Evolutionary conservation across 768 basidiomycete species (phyloP).

Genomic region (Suillus tomentosus): DNA sequence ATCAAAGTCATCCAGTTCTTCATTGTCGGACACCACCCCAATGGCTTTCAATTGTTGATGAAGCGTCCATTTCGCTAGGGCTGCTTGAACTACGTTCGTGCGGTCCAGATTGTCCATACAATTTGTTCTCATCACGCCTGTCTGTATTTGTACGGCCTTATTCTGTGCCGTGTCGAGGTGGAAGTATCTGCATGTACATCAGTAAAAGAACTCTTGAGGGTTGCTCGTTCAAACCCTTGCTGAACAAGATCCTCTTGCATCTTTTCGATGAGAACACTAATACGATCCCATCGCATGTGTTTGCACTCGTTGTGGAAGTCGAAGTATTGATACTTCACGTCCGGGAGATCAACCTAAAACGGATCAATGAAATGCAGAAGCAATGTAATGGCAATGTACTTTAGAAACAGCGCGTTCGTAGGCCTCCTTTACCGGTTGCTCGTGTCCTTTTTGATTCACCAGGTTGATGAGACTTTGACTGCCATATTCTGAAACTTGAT

Average conservation of each 20-base stretch:
- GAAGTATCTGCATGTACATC: conserved; percentile 65
- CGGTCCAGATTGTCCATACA: conserved; percentile 98
- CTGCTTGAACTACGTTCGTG: conserved; percentile 94
- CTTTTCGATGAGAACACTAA: conserved; percentile 76
- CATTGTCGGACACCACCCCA: conserved; percentile 70
- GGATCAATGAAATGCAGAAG: background rate
- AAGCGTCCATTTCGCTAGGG: conserved; percentile 85
- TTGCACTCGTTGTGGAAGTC: conserved; percentile 97
- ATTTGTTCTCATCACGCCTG: conserved; percentile 85
- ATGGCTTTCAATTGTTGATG: conserved; percentile 73
- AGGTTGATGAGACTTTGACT: conserved; percentile 83
- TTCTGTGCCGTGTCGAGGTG: conserved; percentile 54
- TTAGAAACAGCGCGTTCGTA: conserved; percentile 79
- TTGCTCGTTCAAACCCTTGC: conserved; percentile 54
- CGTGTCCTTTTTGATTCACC: conserved; percentile 91
- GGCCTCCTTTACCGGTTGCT: conserved; percentile 93
- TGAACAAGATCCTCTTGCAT: conserved; percentile 67
- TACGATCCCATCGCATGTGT: conserved; percentile 93
- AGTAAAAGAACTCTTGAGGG: conserved; percentile 10
- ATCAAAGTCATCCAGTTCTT: conserved; percentile 80
- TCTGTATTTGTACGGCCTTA: conserved; percentile 60
- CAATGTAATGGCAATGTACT: conserved; percentile 38
- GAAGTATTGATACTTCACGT: conserved; percentile 89
- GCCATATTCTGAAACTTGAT: conserved; percentile 75
- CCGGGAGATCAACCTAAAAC: conserved; percentile 57